Evolutionary conservation across 192 early-diverging fungal species (phyloP).

Genomic region (Podila clonocystis): DNA sequence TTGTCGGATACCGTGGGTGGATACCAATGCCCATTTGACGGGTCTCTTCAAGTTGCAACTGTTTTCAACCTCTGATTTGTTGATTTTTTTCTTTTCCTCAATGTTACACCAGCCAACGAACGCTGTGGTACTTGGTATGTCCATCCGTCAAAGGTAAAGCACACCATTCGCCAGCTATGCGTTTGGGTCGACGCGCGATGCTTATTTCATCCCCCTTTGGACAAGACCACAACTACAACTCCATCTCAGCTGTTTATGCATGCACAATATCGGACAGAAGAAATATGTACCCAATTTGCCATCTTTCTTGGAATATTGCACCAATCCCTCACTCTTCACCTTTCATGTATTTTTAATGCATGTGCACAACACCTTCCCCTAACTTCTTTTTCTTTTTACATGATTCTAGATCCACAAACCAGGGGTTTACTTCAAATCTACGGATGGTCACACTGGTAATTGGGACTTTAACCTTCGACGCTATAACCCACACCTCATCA

Average conservation of each 20-base stretch:
- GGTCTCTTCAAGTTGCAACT: not conserved
- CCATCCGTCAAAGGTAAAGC: conserved; percentile 62
- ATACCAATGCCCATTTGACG: no score
- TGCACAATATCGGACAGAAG: not conserved
- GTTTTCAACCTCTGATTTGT: not conserved
- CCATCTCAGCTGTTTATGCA: not conserved
- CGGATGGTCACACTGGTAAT: conserved; percentile 87
- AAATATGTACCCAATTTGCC: no score
- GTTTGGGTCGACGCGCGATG: no score
- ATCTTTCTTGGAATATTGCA: not conserved
- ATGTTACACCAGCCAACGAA: conserved; percentile 70
- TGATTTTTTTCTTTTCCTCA: not conserved
- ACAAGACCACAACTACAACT: no score
- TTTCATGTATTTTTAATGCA: not conserved
- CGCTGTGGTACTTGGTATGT: conserved; percentile 92
- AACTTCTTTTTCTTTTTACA: not conserved
- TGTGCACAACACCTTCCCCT: not conserved
- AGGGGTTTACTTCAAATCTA: conserved; percentile 93
- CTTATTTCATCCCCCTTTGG: no score
- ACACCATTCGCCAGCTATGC: not conserved
- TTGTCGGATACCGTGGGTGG: no score
- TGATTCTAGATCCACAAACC: conserved; percentile 47
- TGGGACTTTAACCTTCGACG: conserved; percentile 89
- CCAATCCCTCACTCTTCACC: not conserved
- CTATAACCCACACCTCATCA: conserved; percentile 80